Conservation (phyloP, 306 rosid species). For the Oxytropis ochrocephala region DNA sequence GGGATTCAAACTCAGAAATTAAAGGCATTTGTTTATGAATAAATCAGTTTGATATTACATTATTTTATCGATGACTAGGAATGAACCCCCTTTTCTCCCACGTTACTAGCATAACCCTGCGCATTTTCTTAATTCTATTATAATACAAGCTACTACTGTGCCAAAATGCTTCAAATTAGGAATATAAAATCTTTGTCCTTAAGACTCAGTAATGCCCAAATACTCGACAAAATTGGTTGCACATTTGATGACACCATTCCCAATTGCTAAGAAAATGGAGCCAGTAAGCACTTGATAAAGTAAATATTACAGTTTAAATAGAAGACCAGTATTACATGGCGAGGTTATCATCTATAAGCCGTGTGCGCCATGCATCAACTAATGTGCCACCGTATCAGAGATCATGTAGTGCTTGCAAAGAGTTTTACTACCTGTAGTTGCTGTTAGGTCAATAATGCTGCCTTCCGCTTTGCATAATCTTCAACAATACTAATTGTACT, state of each 20-base stretch:
- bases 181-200: not conserved
- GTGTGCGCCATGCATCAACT: not conserved
- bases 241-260: not conserved
- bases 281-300: not conserved
- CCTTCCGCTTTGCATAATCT: constrained; percentile 62
- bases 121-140: not conserved
- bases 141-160: not conserved
- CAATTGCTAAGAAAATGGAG: not conserved
- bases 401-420: not conserved
- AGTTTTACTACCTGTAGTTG: not conserved
- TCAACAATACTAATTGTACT: constrained; percentile 54
- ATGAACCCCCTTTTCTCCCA: too few species aligned
- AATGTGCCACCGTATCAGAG: not conserved
- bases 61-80: too few species aligned
- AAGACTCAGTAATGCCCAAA: not conserved
- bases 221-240: not conserved
- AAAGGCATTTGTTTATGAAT: too few species aligned
- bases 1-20: too few species aligned
- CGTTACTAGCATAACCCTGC: not conserved
- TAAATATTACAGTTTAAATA: not conserved
- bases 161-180: not conserved
- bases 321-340: not conserved
- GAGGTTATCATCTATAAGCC: not conserved
- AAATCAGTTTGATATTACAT: too few species aligned
- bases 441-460: constrained; percentile 21